Evolutionary conservation across 2,329 filamentous ascomycete species (phyloP), one percentile per base, ranked within the genome.

Genomic region (Fusarium sublunatum): DNA sequence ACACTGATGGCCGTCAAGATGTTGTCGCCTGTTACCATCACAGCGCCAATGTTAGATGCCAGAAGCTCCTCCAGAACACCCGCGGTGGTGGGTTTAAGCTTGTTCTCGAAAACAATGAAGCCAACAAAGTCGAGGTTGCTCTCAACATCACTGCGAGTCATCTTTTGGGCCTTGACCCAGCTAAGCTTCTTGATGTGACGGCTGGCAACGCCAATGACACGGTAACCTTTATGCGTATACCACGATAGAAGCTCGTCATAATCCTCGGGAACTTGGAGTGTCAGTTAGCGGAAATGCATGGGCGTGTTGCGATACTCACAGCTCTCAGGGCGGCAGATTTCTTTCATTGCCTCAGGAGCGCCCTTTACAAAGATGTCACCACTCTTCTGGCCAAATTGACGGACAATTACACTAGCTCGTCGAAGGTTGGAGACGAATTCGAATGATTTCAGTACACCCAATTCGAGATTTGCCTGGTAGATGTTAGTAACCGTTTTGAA

Each of bases 51-150:
- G 53, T 91, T 91, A 7, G 96, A 94, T 48, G 89, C 82, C 29
- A 87, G 84, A 4, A 99, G 83, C 77, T 98, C 93, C 53, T 90
- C 85, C 25, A 99, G 86, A 31, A 97, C 91, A 2, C 84, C 85
- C 2, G 91, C 85, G 0, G 94, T 97, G 19, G 87, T 93, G 2
- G 91, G 89, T 76, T 99, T 99, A 60, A 99, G 81, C 78, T 99
- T 99, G 79, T 99, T 99, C 78, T 99, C 95, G 70, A 99, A 99
- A 50, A 99, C 90, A 72, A 99, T 98, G 78, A 99, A 99, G 6
- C 95, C 95, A 32, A 93, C 85, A 72, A 99, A 98, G 41, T 94
- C 88, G 10, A 99, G 84, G 29, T 88, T 83, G 4, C 86, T 90
- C 76, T 99, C 95, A 8, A 91, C 93, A 49, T 97, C 91, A 35